Evolutionary conservation across 495 filamentous ascomycete species (phyloP), one percentile per base, ranked within the genome.

Genomic region (Xylaria venustula): DNA sequence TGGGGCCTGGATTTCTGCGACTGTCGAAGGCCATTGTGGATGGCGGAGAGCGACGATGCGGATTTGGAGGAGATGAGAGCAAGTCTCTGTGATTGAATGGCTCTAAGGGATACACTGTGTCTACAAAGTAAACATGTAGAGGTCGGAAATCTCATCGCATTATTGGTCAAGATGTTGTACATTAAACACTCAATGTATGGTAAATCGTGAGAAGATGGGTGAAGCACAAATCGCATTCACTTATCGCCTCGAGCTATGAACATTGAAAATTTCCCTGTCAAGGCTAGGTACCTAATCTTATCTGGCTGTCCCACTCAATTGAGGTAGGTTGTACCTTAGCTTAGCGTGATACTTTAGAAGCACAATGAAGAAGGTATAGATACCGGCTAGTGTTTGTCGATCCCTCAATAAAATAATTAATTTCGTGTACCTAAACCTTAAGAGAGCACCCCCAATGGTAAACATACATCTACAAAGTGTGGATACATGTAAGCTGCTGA

Each of bases 41-140:
- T 71, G 20, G 69, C 71, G 12, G 71, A 65, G 22, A 73, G 62
- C 40, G 71, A 71, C 23, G 71, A 73, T 20, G 58, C 58, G 2
- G 62, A 42, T 4, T 60, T 62, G 8, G 49, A 66, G 30, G 45
- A 32, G 41, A 60, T 45, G 58, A 47, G 23, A 34, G 45, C 32
- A 44, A 58, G 34, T 22, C 34, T 58, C 3, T 30, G 54, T 17
- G 41, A 45, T 20, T 34, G 48, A 44, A 52, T 45, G 28, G 45
- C 42, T 60, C 45, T 65, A 6, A 54, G 34, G 30, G 67, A 60
- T 50, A 64, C 23, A 63, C 26, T 12, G 45, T 64, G 64, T 64
- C 58, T 67, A 64, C 62, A 34, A 40, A 55, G 64, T 55, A 69
- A 63, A 67, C 57, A 53, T 7, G 55, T 64, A 59, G 62, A 54